Base-by-base conservation (phyloP, 2,329 filamentous ascomycete genomes). In the Neonectria hederae region DNA sequence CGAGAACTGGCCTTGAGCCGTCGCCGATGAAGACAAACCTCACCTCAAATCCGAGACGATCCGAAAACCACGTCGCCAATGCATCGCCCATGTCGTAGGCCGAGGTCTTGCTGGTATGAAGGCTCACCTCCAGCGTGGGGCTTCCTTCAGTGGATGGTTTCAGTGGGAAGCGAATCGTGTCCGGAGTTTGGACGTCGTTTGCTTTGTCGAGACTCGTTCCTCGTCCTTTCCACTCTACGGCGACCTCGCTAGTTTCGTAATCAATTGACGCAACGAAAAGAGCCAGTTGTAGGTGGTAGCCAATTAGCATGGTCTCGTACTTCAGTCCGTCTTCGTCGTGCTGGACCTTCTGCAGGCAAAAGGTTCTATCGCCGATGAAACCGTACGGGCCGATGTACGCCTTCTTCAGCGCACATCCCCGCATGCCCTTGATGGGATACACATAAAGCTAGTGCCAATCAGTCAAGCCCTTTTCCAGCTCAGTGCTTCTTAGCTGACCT, bases 1-100 rank as follows among this genome's bases (percentile, higher is more conserved):
- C 71, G 0, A 73, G 40, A 0, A 73, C 69, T 0, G 66, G 67
- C n/a, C 71, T 67, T 5, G 69, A 73, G 4, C 68, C 61, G 14
- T 70, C 35, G 0, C 71, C 71, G 3, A 73, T 73, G 26, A 70
- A 70, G 9, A 63, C 67, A 1, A 73, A 42, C 7, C 66, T 62
- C 3, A 61, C 61, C 11, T 73, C 67, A 3, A 62, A 57, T 0
- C 57, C 69, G 2, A 73, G 59, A 0, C 66, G 71, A 10, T 72
- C 65, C 9, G 64, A 56, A 11, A 73, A 73, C 71, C 71, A 73
- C 7, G 17, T 26, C 0, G 71, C 61, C 0, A 73, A n/a, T 1
- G 68, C 51, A 6, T 69, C 59, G 2, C 69, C 71, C 70, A 73
- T 68, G 2, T 73, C 71, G 17, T 69, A 72, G 1, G 70, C 69